Conservation (phyloP, 2,329 filamentous ascomycete species). For the Coniella vitis region DNA sequence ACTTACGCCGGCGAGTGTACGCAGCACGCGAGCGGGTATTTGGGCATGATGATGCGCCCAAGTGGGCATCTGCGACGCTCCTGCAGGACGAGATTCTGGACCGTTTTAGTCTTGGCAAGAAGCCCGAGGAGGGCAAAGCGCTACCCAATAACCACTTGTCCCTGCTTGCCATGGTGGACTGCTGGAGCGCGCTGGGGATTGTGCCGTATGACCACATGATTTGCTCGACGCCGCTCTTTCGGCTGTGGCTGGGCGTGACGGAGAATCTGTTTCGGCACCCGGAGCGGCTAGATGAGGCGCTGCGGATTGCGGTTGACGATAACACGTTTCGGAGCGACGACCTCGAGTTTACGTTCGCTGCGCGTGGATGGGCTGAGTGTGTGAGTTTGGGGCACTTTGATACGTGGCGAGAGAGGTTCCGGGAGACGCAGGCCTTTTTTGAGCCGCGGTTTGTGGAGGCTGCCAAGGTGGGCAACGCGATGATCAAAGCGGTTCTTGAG, state of each 20-base stretch:
- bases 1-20: slow-evolving; percentile 66
- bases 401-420: slow-evolving; percentile 84
- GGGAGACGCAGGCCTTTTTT: slow-evolving; percentile 86
- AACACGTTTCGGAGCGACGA: slow-evolving; percentile 92
- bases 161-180: slow-evolving; percentile 94
- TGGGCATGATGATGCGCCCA: slow-evolving; percentile 57
- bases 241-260: slow-evolving; percentile 93
- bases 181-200: slow-evolving; percentile 90
- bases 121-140: slow-evolving; percentile 29
- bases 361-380: slow-evolving; percentile 90
- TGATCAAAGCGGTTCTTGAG: slow-evolving; percentile 93
- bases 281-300: slow-evolving; percentile 72
- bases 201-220: slow-evolving; percentile 99
- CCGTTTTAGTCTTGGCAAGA: slow-evolving; percentile 75
- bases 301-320: slow-evolving; percentile 82
- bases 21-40: slow-evolving; percentile 63
- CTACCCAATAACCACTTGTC: slow-evolving; percentile 91
- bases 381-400: slow-evolving; percentile 89
- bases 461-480: slow-evolving; percentile 81
- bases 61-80: slow-evolving; percentile 58
- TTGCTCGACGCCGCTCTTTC: slow-evolving; percentile 94
- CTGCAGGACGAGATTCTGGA: slow-evolving; percentile 81
- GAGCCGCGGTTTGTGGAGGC: slow-evolving; percentile 84
- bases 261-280: slow-evolving; percentile 89
- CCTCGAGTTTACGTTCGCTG: slow-evolving; percentile 95